Conservation (phyloP, 2,329 filamentous ascomycete species). For the Setomelanomma holmii region DNA sequence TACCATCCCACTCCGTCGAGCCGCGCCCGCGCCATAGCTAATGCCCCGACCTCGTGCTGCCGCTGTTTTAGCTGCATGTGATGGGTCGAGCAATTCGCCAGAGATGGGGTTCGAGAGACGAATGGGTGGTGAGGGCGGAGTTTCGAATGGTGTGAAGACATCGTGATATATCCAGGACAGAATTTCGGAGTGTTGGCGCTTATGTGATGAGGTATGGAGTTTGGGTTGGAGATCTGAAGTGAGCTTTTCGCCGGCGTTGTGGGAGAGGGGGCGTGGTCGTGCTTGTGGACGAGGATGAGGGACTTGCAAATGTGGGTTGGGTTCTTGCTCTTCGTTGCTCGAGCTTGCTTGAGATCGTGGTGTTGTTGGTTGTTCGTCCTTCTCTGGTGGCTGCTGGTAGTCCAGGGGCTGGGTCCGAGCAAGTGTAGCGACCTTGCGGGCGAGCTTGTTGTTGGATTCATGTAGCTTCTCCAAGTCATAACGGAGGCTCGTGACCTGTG, state of each 20-base stretch:
- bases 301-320: background rate
- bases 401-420: background rate
- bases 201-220: background rate
- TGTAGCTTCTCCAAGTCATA: constrained; percentile 8
- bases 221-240: background rate
- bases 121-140: background rate
- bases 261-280: background rate
- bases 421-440: constrained; percentile 5
- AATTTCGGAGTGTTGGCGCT: constrained; percentile 3
- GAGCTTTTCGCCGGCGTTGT: background rate
- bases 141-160: constrained; percentile 4
- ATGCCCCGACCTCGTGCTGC: background rate
- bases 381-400: background rate
- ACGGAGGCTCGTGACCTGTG: constrained; percentile 5
- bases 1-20: constrained; percentile 5
- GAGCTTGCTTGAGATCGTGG: background rate
- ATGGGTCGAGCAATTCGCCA: background rate
- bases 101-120: background rate
- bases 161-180: constrained; percentile 13
- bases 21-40: background rate
- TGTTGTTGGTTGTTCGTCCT: no score
- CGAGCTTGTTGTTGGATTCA: constrained; percentile 13
- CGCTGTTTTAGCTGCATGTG: background rate
- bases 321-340: background rate
- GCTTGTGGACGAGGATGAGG: background rate